Base-by-base conservation (phyloP, 345 rosid species). In the Linum tenue region DNA sequence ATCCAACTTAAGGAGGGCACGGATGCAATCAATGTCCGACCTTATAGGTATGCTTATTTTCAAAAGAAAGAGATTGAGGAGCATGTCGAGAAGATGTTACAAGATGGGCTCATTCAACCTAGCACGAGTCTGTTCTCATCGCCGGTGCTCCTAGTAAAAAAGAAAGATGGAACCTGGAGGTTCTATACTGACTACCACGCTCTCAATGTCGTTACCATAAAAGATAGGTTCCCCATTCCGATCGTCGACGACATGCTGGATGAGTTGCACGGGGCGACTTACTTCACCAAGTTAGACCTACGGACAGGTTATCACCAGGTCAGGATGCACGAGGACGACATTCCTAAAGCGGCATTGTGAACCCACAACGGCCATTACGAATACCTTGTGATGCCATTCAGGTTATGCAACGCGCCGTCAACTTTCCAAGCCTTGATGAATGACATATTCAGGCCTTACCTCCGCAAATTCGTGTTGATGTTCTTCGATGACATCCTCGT, bases 161-260 rank as follows among this genome's bases (percentile, higher is more conserved):
- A 22, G 31, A 22, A 22, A 22, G 31, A 22, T 1, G 31, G 31
- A 22, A 22, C 31, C 31, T 22, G 31, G 31, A 22, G 31, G 31
- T 22, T 22, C 31, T 22, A 22, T 22, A 22, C 31, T 22, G 31
- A 22, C 31, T 67, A 67, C 44, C 5, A 42, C 5, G 70, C 57
- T 12, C 35, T 65, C 5, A 65, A 65, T 36, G 16, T 48, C 5
- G 42, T 55, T 5, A 55, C 36, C 42, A 37, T 65, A 4, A 65
- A 65, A 53, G 68, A 65, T 43, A 7, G 60, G 15, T 55, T 65
- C 22, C 35, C 60, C 11, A 65, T 64, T 50, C 67, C 67, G 7
- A 22, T 1, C 31, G 31, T 22, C 31, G 31, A 22, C 31, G 31
- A 22, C 31, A 22, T 22, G 31, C 31, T 22, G 31, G 31, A 22